Evolutionary conservation across 140 eudicot genomes (phyloP).

Genomic region (Oenanthe javanica): DNA sequence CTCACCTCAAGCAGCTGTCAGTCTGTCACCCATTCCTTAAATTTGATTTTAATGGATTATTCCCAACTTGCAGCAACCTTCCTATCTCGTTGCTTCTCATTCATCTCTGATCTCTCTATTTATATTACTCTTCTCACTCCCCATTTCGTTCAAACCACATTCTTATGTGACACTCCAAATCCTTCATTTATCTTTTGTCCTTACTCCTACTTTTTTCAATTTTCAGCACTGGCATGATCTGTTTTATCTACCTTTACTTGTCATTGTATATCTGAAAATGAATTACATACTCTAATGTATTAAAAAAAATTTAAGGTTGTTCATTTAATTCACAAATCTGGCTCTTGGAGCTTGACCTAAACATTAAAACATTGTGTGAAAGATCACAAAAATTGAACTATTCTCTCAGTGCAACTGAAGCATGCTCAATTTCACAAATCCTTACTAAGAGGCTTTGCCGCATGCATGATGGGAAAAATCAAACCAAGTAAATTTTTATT

Average conservation of each 20-base stretch:
- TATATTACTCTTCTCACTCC: neutral
- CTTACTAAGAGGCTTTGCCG: neutral
- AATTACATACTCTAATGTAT: too few relatives aligned
- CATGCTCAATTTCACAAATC: neutral
- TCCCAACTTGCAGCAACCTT: neutral
- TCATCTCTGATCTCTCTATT: neutral
- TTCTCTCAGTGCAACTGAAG: neutral
- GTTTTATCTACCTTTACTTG: neutral
- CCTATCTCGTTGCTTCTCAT: neutral
- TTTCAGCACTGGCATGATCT: slow-evolving; percentile 10
- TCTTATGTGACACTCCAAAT: slow-evolving; percentile 31
- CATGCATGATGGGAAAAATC: neutral
- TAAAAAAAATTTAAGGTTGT: too few relatives aligned
- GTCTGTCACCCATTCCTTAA: neutral
- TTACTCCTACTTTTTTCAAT: slow-evolving; percentile 32
- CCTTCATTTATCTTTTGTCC: slow-evolving; percentile 28
- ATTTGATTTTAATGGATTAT: neutral
- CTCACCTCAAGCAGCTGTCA: slow-evolving; percentile 7
- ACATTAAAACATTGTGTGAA: neutral
- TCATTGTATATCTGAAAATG: too few relatives aligned
- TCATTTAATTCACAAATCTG: neutral
- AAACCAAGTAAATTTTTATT: neutral
- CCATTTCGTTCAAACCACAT: neutral
- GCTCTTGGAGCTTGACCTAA: neutral
- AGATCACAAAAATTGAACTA: neutral